Evolutionary conservation across 108 stramenopile genomes (phyloP).

Genomic region (Cyclotella kingstonii): DNA sequence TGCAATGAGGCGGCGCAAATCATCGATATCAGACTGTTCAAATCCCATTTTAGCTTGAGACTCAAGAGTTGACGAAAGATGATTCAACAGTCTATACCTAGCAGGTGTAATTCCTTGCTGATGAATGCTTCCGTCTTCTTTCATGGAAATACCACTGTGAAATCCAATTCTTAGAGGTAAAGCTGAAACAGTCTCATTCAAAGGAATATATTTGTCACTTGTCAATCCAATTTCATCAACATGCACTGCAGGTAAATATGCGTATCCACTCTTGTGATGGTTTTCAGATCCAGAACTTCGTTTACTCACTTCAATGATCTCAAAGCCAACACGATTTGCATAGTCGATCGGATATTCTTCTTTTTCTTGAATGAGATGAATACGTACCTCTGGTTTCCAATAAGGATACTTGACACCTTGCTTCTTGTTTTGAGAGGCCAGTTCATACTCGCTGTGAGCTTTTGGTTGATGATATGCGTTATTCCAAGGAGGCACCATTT

Average conservation of each 20-base stretch:
- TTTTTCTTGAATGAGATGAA: conserved; percentile 73
- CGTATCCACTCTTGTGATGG: conserved; percentile 60
- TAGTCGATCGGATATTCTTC: conserved; percentile 67
- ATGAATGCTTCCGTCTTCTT: conserved; percentile 20
- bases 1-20: conserved; percentile 66
- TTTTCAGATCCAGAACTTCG: conserved; percentile 7
- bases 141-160: conserved; percentile 62
- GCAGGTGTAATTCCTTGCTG: conserved; percentile 75
- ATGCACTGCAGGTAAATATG: conserved; percentile 78
- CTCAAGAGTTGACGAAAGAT: conserved; percentile 76
- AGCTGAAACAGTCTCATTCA: conserved; percentile 85
- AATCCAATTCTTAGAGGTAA: conserved; percentile 86
- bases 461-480: conserved; percentile 59
- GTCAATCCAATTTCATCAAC: conserved; percentile 95
- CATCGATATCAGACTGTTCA: conserved; percentile 92
- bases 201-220: conserved; percentile 88
- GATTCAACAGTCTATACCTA: conserved; percentile 75
- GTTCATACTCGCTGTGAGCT: conserved; percentile 47
- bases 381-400: conserved; percentile 82
- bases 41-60: conserved; percentile 88
- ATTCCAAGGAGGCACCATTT: conserved; percentile 71
- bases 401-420: conserved; percentile 65
- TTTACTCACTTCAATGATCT: conserved; percentile 50
- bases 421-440: conserved; percentile 56
- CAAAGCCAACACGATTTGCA: conserved; percentile 60